Evolutionary conservation across 805 yeast species (phyloP).

Genomic region (Sungouiella thailandica): DNA sequence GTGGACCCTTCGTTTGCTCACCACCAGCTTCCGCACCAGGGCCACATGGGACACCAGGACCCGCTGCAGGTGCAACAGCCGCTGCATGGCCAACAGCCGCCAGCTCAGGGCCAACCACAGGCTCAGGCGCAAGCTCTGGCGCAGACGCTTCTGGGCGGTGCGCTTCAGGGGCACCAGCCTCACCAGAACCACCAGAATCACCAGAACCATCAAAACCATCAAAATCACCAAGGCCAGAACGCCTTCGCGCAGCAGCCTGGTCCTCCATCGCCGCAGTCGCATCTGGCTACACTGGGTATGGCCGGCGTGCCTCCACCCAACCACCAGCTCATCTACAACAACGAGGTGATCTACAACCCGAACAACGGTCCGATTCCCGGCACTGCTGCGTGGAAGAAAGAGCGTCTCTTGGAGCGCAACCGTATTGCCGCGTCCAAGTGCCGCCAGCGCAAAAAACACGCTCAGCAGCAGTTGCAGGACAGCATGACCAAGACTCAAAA

Average conservation of each 20-base stretch:
- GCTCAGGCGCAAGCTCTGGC: not conserved
- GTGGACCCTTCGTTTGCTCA: conserved; percentile 1
- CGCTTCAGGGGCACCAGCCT: conserved; percentile 1
- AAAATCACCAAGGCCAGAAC: too few species aligned
- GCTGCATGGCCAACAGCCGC: not conserved
- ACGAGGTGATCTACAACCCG: conserved; percentile 51
- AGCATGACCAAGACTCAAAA: conserved; percentile 47
- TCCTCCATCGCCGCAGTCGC: conserved; percentile 1
- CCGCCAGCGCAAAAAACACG: conserved; percentile 62
- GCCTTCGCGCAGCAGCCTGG: not conserved
- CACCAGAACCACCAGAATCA: conserved; percentile 3
- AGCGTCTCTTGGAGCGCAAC: conserved; percentile 55
- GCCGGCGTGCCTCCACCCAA: conserved; percentile 47
- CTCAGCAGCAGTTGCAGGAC: conserved; percentile 61
- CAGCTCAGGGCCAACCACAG: too few species aligned
- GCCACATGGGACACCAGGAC: conserved; percentile 1
- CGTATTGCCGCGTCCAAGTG: conserved; percentile 68
- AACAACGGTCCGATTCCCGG: conserved; percentile 58
- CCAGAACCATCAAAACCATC: too few species aligned
- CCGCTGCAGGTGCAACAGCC: not conserved
- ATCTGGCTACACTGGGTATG: conserved; percentile 6
- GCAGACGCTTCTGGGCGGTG: not conserved
- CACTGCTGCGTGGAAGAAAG: conserved; percentile 63
- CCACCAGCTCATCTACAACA: conserved; percentile 48
- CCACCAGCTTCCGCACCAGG: not conserved